Base-by-base conservation (phyloP, 306 rosid genomes). In the Delonix regia region DNA sequence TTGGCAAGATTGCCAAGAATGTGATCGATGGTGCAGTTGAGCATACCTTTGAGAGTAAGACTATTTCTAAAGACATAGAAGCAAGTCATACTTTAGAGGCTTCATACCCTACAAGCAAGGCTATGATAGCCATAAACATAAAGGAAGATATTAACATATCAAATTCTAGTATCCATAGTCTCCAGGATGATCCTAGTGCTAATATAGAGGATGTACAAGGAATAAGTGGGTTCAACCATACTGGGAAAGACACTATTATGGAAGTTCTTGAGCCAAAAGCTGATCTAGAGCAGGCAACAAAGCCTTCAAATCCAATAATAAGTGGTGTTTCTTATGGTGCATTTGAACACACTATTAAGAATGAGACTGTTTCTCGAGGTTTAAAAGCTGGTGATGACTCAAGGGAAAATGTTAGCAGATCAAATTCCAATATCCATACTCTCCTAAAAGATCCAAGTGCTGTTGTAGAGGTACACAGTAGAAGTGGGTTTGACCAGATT, bases 181-280 rank as follows among this genome's bases (percentile, higher is more conserved):
- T 39, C 57, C 38, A 34, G 7, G 59, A 79, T 10, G 84, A 42
- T 42, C 70, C 63, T 33, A 13, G 61, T 52, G 21, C 41, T 64
- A 81, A 75, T 41, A 25, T 16, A 24, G 86, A 78, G 39, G 34
- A 25, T 22, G 53, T 24, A 51, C 63, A 77, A 7, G 70, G 12
- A 11, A 52, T 45, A 71, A 59, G 6, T 27, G 78, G 73, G 21
- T 74, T 80, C 62, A 28, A 59, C 78, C 78, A 45, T 27, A 57
- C 67, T 30, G 83, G 27, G 64, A 30, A 65, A 55, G 73, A 49
- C 59, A 57, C 16, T 75, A 19, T 15, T 44, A 7, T n/a, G 62
- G 5, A 65, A 61, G 62, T 47, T 21, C 57, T 21, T 59, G 73
- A 42, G 64, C 71, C 78, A 78, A 81, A 79, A 75, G 78, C 73